Base-by-base conservation (phyloP, 2,329 filamentous ascomycete genomes). In the Neospermospora avenae region DNA sequence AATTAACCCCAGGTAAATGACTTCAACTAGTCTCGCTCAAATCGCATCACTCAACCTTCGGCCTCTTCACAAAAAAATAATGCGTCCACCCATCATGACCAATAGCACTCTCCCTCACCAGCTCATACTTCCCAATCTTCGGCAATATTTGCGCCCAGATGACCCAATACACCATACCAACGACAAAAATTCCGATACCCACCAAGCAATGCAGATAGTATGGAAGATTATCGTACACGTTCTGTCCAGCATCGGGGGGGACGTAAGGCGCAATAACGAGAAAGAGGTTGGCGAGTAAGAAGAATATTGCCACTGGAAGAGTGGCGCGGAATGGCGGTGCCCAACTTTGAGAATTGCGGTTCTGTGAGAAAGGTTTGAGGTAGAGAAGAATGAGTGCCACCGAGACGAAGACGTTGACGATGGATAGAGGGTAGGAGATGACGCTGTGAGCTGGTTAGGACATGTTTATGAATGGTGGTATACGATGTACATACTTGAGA, bases 21-120 rank as follows among this genome's bases (percentile, higher is more conserved):
- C 2, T 31, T 31, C 28, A 6, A 5, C 5, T 31, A 31, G 11
- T 2, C 28, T 1, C 28, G 5, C 28, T 31, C 28, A 10, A 31
- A 5, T 6, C 11, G 28, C 28, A 48, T 48, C 24, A 48, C 22
- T 28, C 44, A 31, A n/a, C 5, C 22, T 55, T 55, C 20, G 55
- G 42, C 22, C 34, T 57, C 45, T 51, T 57, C 20, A 57, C 20
- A 51, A 57, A 57, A 16, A 22, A 2, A 31, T 44, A 20, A n/a
- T 81, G 76, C 65, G 84, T 84, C 85, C 85, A 88, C 1, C 85
- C 84, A 69, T 88, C 85, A 44, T 82, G 77, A 62, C 84, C 81
- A 7, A 87, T 72, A 1, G 78, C 71, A 0, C 75, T 77, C 71
- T 85, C 80, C 58, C 81, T 78, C 2, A 84, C 77, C 10, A 89